These are phyloP conservation scores for Jackrogersella minutella DNA, from an alignment of 495 filamentous ascomycete species.

Conservation along the genomic window DNA sequence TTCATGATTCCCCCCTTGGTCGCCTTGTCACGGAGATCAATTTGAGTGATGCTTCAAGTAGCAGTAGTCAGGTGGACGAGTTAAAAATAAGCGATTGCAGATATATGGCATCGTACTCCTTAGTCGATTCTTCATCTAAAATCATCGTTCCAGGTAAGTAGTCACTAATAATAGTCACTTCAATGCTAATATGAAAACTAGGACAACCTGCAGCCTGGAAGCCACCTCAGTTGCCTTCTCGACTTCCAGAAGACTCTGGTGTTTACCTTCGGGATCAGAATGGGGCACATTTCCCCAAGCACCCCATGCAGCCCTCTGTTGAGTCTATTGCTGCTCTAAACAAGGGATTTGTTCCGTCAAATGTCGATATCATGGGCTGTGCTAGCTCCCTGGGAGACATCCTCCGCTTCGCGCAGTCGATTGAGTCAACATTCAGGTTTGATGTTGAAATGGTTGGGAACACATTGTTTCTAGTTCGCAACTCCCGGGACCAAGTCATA, in stretches of 20 bases:
- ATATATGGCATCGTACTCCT: slow-evolving; percentile 65
- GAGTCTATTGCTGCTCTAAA: slow-evolving; percentile 47
- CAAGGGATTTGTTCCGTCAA: slow-evolving; percentile 34
- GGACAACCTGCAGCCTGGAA: slow-evolving; percentile 68
- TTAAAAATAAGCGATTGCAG: slow-evolving; percentile 43
- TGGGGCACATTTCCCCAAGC: slow-evolving; percentile 61
- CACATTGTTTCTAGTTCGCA: slow-evolving; percentile 70
- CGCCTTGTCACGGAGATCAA: slow-evolving; percentile 29
- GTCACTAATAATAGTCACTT: background rate
- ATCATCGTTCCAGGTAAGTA: slow-evolving; percentile 64
- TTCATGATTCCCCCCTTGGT: slow-evolving; percentile 17
- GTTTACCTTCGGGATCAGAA: slow-evolving; percentile 69
- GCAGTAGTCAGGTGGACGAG: background rate
- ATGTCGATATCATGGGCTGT: slow-evolving; percentile 69
- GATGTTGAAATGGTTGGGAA: slow-evolving; percentile 65
- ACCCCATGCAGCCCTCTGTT: slow-evolving; percentile 68
- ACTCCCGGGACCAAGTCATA: slow-evolving; percentile 61
- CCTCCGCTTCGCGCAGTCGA: slow-evolving; percentile 59
- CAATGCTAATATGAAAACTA: slow-evolving; percentile 35
- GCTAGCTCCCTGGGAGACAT: slow-evolving; percentile 65
- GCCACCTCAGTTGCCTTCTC: slow-evolving; percentile 49
- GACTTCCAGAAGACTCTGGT: slow-evolving; percentile 60
- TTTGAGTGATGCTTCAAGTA: background rate
- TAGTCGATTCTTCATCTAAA: slow-evolving; percentile 51
- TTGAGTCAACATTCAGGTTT: slow-evolving; percentile 62